Evolutionary conservation across 2,329 filamentous ascomycete species (phyloP).

Genomic region (Fusarium compactum): DNA sequence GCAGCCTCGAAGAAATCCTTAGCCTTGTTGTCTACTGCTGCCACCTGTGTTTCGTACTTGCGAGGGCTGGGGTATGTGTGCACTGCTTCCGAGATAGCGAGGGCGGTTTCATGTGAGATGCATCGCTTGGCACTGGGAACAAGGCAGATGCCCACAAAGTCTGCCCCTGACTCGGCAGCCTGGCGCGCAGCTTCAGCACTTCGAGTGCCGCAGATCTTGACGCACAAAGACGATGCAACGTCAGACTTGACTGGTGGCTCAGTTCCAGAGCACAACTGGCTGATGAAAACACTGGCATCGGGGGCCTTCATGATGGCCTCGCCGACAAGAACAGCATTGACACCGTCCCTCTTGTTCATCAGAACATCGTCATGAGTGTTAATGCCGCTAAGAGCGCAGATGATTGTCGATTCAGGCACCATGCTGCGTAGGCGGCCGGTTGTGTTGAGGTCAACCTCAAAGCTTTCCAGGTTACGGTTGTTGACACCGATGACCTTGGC

Average conservation of each 20-base stretch:
- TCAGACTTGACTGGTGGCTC: conserved; percentile 52
- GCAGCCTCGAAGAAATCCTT: conserved; percentile 79
- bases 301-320: conserved; percentile 95
- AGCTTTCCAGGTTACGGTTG: conserved; percentile 95
- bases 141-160: conserved; percentile 92
- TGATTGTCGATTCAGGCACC: conserved; percentile 85
- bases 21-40: conserved; percentile 51
- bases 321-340: conserved; percentile 92
- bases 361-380: conserved; percentile 88
- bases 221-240: conserved; percentile 68
- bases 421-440: conserved; percentile 89
- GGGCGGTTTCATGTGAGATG: conserved; percentile 81
- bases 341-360: conserved; percentile 87
- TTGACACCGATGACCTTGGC: conserved; percentile 96
- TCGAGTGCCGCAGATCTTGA: conserved; percentile 96
- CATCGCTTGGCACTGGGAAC: conserved; percentile 84
- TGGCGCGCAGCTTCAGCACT: conserved; percentile 82
- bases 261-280: conserved; percentile 78
- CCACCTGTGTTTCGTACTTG: conserved; percentile 49
- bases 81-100: conserved; percentile 83
- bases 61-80: conserved; percentile 71
- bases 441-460: conserved; percentile 94
- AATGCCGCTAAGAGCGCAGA: conserved; percentile 95
- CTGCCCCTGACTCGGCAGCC: conserved; percentile 87
- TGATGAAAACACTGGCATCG: conserved; percentile 85